These are phyloP conservation scores for Stellera chamaejasme DNA, from an alignment of 345 rosid species.

Conservation along the genomic window DNA sequence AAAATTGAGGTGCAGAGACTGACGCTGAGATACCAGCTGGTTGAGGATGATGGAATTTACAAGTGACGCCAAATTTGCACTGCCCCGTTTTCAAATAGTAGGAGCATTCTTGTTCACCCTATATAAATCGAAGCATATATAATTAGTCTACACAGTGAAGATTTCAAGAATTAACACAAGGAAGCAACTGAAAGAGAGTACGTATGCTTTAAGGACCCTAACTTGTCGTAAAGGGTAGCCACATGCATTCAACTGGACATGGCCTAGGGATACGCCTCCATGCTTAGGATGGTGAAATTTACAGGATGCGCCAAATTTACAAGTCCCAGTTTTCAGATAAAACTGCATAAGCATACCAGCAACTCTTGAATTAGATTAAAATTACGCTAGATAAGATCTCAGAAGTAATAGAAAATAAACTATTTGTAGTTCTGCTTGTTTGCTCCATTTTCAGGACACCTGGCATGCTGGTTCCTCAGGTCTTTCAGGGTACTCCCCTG, in stretches of 20 bases:
- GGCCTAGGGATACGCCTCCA: conserved; percentile 51
- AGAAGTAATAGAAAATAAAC: background rate
- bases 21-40: conserved; percentile 46
- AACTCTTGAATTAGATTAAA: background rate
- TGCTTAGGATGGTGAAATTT: conserved; percentile 94
- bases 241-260: conserved; percentile 50
- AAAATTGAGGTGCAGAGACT: conserved; percentile 56
- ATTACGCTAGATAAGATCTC: background rate
- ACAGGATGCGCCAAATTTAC: conserved; percentile 96
- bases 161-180: background rate
- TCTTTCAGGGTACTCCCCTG: conserved; percentile 84
- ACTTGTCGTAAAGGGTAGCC: conserved; percentile 89
- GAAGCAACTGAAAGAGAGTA: background rate
- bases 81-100: conserved; percentile 84
- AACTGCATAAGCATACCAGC: conserved; percentile 38
- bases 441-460: conserved; percentile 25
- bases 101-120: conserved; percentile 85
- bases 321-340: conserved; percentile 78
- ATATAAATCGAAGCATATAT: conserved; percentile 25
- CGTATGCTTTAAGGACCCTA: conserved; percentile 2
- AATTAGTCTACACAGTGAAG: background rate
- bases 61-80: conserved; percentile 80
- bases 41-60: conserved; percentile 88
- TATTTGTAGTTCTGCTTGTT: background rate
- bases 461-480: conserved; percentile 76